Base-by-base conservation (phyloP, 2,329 filamentous ascomycete species). In the Aspergillus fijiensis region DNA sequence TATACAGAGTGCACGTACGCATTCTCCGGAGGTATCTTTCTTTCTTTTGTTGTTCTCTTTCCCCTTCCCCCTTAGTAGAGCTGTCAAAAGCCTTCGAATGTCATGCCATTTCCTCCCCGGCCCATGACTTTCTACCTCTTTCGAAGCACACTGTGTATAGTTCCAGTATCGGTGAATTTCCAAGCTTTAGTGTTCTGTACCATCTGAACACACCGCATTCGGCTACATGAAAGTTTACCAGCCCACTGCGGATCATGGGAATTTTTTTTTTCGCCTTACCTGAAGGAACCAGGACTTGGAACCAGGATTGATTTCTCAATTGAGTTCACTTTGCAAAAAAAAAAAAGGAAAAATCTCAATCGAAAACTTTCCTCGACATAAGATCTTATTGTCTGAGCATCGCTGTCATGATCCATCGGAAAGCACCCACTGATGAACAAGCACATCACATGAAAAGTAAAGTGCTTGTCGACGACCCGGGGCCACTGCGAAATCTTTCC, bases 201-300 rank as follows among this genome's bases (percentile, higher is more conserved):
- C 57, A 53, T 57, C 52, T 55, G 48, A 54, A 55, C 57, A 62
- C 62, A 65, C 61, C 63, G 61, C 63, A 59, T 62, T 63, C 61
- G 63, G 63, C 54, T 53, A 55, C 39, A 48, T 57, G 60, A 64
- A 59, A 63, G 60, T 63, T 45, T n/a, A 16, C 52, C 58, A 66
- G 47, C 55, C 65, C 67, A 69, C 67, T 59, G 67, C 65, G 66
- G 67, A 69, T 61, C 67, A 63, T 55, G 47, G 5, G 16, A 35
- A 35, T 12, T 35, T 35, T 42, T 19, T 42, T 45, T 45, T 19
- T 19, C 21, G 21, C 16, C 39, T 19, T 42, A 14, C 23, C 14
- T 35, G 33, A 2, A 11, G 10, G 10, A 12, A 35, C 33, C 12
- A 11, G 39, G 5, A 5, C 39, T 45, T 45, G 16, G 39, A 45